phyloP scores from a whole-genome alignment of 176 grass and related monocot species.

The Carex cristatella region DNA sequence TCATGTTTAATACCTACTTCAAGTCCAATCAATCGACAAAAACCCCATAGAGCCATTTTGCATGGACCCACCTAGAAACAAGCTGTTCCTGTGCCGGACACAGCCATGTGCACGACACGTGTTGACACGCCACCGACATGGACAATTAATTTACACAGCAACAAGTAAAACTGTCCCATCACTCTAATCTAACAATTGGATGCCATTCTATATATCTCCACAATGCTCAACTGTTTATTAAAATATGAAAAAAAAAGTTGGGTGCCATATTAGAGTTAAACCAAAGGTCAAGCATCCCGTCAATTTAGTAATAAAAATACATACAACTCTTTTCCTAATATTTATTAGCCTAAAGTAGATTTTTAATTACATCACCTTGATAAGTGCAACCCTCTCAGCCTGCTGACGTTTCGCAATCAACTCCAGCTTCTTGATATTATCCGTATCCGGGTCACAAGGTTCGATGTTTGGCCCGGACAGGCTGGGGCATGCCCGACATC shows the following conservation, averaged over 20 bases:
- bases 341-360: background rate
- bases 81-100: no score
- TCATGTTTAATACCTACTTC: background rate
- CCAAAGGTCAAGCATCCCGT: no score
- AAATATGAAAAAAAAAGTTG: background rate
- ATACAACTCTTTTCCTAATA: background rate
- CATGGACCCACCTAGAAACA: no score
- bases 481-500: conserved; percentile 72
- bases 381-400: conserved; percentile 46
- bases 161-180: no score
- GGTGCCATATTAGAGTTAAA: background rate
- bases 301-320: background rate
- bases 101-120: no score
- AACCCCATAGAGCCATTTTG: background rate
- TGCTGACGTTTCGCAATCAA: conserved; percentile 40
- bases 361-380: conserved; percentile 51
- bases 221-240: background rate
- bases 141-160: no score
- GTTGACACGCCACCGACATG: no score
- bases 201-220: background rate
- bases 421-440: conserved; percentile 37
- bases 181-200: background rate
- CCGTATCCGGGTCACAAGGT: conserved; percentile 10
- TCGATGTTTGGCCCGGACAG: conserved; percentile 38
- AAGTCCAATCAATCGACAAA: background rate